phyloP scores from a whole-genome alignment of 495 filamentous ascomycete species.

The Gamarada debralockiae region DNA sequence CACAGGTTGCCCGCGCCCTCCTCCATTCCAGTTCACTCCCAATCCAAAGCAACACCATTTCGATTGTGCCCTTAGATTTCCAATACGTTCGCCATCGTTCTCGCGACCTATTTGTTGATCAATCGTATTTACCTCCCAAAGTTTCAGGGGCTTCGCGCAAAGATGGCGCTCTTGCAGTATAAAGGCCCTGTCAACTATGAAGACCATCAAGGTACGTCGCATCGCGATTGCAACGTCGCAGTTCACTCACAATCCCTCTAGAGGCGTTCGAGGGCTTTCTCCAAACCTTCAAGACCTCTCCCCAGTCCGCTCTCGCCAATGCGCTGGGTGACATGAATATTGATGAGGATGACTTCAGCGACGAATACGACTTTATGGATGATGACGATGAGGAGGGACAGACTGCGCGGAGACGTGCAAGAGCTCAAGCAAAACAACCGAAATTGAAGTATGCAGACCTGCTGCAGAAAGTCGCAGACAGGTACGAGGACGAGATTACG shows the following conservation, averaged over 20 bases:
- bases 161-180: conserved; percentile 79
- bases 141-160: conserved; percentile 14
- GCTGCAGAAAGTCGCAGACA: conserved; percentile 82
- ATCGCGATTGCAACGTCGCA: conserved; percentile 11
- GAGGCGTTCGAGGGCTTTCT: conserved; percentile 88
- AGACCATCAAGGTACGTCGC: conserved; percentile 67
- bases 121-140: background rate
- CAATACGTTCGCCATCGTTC: background rate
- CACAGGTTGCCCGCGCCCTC: background rate
- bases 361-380: conserved; percentile 88
- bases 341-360: conserved; percentile 81
- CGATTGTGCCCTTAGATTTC: too few relatives aligned
- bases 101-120: background rate
- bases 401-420: conserved; percentile 36
- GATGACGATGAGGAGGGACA: conserved; percentile 55
- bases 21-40: background rate
- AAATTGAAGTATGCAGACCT: conserved; percentile 89
- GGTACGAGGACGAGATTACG: conserved; percentile 65
- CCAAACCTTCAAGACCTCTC: conserved; percentile 78
- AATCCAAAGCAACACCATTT: background rate
- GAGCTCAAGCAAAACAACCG: conserved; percentile 45
- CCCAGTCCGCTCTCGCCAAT: conserved; percentile 59
- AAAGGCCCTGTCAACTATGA: conserved; percentile 77
- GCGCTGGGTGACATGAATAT: conserved; percentile 82
- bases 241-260: conserved; percentile 28